Evolutionary conservation across 2,329 filamentous ascomycete genomes (phyloP), one percentile per base, ranked within the genome.

Genomic region (Fusarium burgessii): DNA sequence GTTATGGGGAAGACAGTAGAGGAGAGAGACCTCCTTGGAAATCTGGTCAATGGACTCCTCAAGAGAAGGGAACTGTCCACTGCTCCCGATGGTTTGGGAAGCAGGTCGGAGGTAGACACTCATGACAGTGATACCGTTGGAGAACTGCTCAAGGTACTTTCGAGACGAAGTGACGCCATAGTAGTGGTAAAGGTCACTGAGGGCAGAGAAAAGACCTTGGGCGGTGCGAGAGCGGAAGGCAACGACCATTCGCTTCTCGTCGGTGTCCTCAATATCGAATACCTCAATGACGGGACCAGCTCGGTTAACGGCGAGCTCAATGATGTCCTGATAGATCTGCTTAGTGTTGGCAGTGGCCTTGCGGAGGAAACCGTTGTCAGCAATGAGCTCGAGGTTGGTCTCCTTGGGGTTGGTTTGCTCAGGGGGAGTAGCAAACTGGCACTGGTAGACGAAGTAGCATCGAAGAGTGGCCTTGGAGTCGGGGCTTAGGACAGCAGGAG

Each of bases 371-470:
- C 94, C 92, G 80, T 92, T 92, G 81, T 99, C 96, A 71, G 94
- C 93, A 80, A 99, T 95, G 76, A 95, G 87, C 76, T 98, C 94
- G 68, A 99, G 89, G 74, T 93, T 90, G 36, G 94, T 97, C 86
- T 98, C 96, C 56, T 90, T 89, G 15, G 91, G 89, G 57, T 87
- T 84, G 0, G 95, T 93, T 70, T 90, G 90, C 74, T 91, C 88
- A 5, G 90, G 89, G 58, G 84, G 84, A 5, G 94, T 93, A 75
- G 90, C 91, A 82, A 98, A 99, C 78, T 92, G 90, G 82, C 95
- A 97, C 82, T 97, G 93, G 86, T 99, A 99, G 74, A 99, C 94
- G 80, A 99, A 99, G 85, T 99, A 99, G 86, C 96, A 99, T 69
- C 96, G 92, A 60, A 99, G 86, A 58, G 95, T 93, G 62, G 95